Evolutionary conservation across 352 stramenopile genomes (phyloP).

Genomic region (Pythium pyrilobum): DNA sequence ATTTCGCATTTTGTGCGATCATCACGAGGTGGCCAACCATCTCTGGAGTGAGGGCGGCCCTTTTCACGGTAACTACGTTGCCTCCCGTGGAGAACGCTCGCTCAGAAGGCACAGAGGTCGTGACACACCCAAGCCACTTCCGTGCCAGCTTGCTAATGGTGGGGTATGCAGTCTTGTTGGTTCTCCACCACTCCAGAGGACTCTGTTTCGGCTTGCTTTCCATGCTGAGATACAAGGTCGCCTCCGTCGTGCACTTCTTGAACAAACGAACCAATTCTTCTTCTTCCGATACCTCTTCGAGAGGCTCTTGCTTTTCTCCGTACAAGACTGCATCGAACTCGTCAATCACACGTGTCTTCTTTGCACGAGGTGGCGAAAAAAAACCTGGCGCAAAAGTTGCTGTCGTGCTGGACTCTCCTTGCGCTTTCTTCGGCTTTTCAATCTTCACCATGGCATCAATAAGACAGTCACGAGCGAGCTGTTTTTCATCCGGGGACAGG

Average conservation of each 20-base stretch:
- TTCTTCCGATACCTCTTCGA: not conserved
- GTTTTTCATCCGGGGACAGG: not conserved
- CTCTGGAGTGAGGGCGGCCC: not conserved
- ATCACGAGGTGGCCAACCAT: not conserved
- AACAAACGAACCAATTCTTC: not conserved
- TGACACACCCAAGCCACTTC: not conserved
- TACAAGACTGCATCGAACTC: not conserved
- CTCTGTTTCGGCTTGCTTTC: not conserved
- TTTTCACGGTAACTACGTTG: not conserved
- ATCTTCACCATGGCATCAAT: not conserved
- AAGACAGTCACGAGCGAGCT: not conserved
- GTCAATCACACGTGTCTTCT: not conserved
- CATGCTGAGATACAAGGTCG: not conserved
- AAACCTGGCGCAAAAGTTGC: not conserved
- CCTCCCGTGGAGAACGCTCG: constrained; percentile 1
- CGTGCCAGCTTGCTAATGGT: not conserved
- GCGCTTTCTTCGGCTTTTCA: not conserved
- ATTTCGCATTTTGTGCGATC: constrained; percentile 1
- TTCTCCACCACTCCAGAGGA: not conserved
- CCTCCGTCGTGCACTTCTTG: not conserved
- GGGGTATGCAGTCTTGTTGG: not conserved
- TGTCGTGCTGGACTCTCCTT: too few species aligned
- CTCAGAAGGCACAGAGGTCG: constrained; percentile 1
- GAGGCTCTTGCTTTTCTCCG: not conserved
- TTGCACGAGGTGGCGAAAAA: not conserved